These are phyloP conservation scores for Hawksworthiomyces lignivorus DNA, from an alignment of 2,329 filamentous ascomycete genomes.

Conservation along the genomic window DNA sequence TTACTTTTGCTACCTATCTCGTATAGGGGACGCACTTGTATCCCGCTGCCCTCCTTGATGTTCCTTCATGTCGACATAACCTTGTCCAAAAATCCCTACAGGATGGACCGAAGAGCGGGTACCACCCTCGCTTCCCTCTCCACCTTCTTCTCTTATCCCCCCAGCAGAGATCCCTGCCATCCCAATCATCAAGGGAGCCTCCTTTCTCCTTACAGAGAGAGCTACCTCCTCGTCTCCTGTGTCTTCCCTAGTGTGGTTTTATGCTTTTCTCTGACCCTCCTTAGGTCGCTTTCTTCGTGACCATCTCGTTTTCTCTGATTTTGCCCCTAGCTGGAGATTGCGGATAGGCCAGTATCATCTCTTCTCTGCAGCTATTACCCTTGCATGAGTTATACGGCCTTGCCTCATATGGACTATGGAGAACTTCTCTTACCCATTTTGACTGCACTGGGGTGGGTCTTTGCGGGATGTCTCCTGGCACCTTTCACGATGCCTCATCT, in stretches of 20 bases:
- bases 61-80: no score
- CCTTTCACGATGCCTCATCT: no score
- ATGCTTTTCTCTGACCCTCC: not conserved
- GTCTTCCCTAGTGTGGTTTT: slow-evolving; percentile 2
- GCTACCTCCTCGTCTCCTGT: not conserved
- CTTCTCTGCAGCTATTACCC: not conserved
- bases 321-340: not conserved
- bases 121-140: slow-evolving; percentile 1
- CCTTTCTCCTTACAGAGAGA: slow-evolving; percentile 1
- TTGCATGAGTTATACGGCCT: not conserved
- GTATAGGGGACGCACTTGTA: no score
- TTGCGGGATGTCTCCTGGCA: no score
- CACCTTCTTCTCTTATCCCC: not conserved
- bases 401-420: no score
- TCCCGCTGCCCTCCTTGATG: no score
- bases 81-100: no score
- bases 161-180: not conserved
- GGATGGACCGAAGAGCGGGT: no score
- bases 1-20: no score
- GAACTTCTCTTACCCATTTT: no score
- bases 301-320: not conserved
- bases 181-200: slow-evolving; percentile 4
- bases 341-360: slow-evolving; percentile 1
- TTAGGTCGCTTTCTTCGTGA: not conserved
- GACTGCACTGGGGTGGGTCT: no score